Conservation (phyloP, 1,284 basidiomycete species). For the Rhodofomes roseus region DNA sequence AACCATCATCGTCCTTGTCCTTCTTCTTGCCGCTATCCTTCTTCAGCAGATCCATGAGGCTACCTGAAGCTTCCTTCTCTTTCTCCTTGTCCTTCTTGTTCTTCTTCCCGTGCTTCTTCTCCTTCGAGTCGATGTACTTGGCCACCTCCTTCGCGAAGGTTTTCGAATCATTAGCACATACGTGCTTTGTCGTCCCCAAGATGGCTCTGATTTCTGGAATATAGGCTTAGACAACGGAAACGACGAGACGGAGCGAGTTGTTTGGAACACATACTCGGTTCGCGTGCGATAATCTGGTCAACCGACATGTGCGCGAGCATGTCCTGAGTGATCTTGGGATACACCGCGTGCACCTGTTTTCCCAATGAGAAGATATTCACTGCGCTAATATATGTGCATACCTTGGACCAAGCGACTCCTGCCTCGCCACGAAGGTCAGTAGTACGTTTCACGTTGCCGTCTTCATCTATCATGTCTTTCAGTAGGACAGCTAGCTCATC, state of each 20-base stretch:
- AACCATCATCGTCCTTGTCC: conserved; percentile 32
- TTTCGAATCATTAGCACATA: conserved; percentile 47
- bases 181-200: conserved; percentile 50
- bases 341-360: conserved; percentile 55
- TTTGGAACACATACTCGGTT: conserved; percentile 35
- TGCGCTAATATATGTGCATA: conserved; percentile 12
- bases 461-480: conserved; percentile 55
- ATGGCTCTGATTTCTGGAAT: conserved; percentile 35
- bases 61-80: conserved; percentile 32
- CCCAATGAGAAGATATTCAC: background rate
- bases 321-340: conserved; percentile 47
- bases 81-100: conserved; percentile 34
- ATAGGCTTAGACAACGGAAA: too few relatives aligned
- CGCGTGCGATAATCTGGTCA: conserved; percentile 46
- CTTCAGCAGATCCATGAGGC: conserved; percentile 20
- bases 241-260: too few relatives aligned
- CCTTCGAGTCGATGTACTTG: conserved; percentile 65
- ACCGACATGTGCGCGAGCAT: conserved; percentile 43
- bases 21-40: conserved; percentile 29
- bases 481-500: conserved; percentile 51
- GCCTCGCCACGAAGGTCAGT: conserved; percentile 56
- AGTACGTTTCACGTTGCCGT: conserved; percentile 48
- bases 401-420: conserved; percentile 60
- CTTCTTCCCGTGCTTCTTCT: conserved; percentile 46
- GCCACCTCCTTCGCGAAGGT: conserved; percentile 49